A percentile compares a stretch with the other conserved stretches of the same genome.
Conservation (phyloP, 2,329 filamentous ascomycete species). For the Clarireedia homoeocarpa region DNA sequence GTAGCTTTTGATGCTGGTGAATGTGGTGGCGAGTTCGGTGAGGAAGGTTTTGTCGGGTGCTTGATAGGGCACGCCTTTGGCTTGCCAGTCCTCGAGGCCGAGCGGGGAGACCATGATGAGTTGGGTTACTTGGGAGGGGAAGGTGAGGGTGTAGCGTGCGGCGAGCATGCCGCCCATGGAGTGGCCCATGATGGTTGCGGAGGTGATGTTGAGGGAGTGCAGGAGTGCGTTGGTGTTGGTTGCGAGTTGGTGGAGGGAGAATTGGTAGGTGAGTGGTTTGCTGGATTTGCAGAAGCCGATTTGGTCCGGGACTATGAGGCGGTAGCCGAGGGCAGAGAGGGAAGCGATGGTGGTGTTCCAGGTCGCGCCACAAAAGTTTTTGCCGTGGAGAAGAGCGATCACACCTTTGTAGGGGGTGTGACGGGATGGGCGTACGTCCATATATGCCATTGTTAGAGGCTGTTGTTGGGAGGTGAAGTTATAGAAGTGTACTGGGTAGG, state of each 20-base stretch:
- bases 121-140: constrained; percentile 35
- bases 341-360: constrained; percentile 41
- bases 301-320: constrained; percentile 45
- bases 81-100: constrained; percentile 44
- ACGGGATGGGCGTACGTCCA: not conserved
- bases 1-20: constrained; percentile 37
- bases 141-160: constrained; percentile 44
- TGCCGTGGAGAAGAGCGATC: constrained; percentile 44
- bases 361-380: constrained; percentile 48
- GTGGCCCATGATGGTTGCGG: constrained; percentile 43
- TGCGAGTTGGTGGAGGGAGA: constrained; percentile 43
- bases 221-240: constrained; percentile 44
- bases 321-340: constrained; percentile 38
- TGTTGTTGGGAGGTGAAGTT: constrained; percentile 30
- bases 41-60: constrained; percentile 33
- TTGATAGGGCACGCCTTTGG: constrained; percentile 38
- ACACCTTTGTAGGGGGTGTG: constrained; percentile 21
- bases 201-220: constrained; percentile 35
- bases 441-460: not conserved
- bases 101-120: constrained; percentile 45
- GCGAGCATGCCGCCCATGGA: constrained; percentile 49
- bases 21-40: constrained; percentile 35
- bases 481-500: not conserved
- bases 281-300: constrained; percentile 51
- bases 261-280: constrained; percentile 44